These are phyloP conservation scores for Wickerhamiella lipophila DNA, from an alignment of 805 yeast genomes.

Conservation along the genomic window DNA sequence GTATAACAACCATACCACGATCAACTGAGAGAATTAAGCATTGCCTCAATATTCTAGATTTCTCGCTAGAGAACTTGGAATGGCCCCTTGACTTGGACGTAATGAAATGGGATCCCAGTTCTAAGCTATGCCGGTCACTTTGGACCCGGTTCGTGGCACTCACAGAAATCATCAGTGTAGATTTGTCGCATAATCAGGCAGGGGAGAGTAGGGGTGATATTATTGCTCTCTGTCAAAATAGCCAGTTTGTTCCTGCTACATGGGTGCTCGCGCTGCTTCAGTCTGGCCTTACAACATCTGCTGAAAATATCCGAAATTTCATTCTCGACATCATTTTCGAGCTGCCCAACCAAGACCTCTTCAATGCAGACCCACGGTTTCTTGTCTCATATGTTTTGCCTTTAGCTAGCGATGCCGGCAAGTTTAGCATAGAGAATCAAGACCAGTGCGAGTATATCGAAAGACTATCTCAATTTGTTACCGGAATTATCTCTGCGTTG, in stretches of 20 bases:
- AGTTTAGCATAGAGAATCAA: constrained; percentile 36
- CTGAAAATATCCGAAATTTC: constrained; percentile 64
- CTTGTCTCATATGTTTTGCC: constrained; percentile 37
- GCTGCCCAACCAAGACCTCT: constrained; percentile 37
- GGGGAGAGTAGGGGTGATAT: constrained; percentile 63
- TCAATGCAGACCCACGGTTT: constrained; percentile 34
- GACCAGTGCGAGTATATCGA: constrained; percentile 48
- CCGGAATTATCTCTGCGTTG: constrained; percentile 28
- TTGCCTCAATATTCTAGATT: constrained; percentile 50
- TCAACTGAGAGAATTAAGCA: constrained; percentile 58
- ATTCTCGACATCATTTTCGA: constrained; percentile 44
- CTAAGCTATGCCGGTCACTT: constrained; percentile 23
- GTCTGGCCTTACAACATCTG: constrained; percentile 61
- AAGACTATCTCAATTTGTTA: constrained; percentile 36
- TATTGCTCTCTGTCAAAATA: constrained; percentile 36
- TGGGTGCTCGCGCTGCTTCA: constrained; percentile 68
- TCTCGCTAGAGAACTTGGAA: constrained; percentile 37
- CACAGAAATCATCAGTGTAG: constrained; percentile 70
- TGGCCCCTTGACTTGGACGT: constrained; percentile 28
- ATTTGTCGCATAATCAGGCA: constrained; percentile 75
- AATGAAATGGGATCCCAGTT: constrained; percentile 33
- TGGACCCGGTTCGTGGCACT: constrained; percentile 69
- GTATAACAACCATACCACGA: constrained; percentile 36
- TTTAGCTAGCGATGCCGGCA: constrained; percentile 50
- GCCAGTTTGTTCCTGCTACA: constrained; percentile 43